Conservation (phyloP, 768 basidiomycete species). For the Goffeauzyma gilvescens region DNA sequence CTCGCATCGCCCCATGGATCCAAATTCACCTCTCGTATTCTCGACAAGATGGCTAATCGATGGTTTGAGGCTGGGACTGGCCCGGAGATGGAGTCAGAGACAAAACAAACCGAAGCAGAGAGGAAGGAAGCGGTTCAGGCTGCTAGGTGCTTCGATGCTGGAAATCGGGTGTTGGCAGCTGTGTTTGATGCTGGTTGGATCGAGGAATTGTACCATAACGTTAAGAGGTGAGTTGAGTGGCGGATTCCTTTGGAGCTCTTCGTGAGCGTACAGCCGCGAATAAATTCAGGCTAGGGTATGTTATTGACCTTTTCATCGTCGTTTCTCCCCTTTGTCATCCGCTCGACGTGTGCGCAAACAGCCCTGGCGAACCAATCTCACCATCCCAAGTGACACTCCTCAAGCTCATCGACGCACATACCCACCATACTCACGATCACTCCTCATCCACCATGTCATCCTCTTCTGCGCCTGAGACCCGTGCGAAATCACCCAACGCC, state of each 20-base stretch:
- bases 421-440: constrained; percentile 31
- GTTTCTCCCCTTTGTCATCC: constrained; percentile 2
- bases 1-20: constrained; percentile 13
- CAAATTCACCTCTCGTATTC: constrained; percentile 47
- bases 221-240: constrained; percentile 48
- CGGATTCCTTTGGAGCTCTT: constrained; percentile 49
- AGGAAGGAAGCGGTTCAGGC: no score
- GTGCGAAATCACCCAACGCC: constrained; percentile 13
- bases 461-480: constrained; percentile 1
- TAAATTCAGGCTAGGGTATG: constrained; percentile 48
- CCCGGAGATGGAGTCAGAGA: no score
- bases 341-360: constrained; percentile 23
- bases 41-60: constrained; percentile 53
- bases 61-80: no score
- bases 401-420: constrained; percentile 67
- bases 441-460: background rate
- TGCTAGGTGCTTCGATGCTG: no score
- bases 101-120: no score
- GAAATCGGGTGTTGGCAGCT: no score
- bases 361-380: constrained; percentile 51
- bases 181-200: constrained; percentile 40
- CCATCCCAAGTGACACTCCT: constrained; percentile 74
- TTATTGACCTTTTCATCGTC: constrained; percentile 30
- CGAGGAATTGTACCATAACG: constrained; percentile 1
- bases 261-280: constrained; percentile 40